These are phyloP conservation scores for Kwoniella dendrophila DNA, from an alignment of 768 basidiomycete genomes.

Conservation along the genomic window DNA sequence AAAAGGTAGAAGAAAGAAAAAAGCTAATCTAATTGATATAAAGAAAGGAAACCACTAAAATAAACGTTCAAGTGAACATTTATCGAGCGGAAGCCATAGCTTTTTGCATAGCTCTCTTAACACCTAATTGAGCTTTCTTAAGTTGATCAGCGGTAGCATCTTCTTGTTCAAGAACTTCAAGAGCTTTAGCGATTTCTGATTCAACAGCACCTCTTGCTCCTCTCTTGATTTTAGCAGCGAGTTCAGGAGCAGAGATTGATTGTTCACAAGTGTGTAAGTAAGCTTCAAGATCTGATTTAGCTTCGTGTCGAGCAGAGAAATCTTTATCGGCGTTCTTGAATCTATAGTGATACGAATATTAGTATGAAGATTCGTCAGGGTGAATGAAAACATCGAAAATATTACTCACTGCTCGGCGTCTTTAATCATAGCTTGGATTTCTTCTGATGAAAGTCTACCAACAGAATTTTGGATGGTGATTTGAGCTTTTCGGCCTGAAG, in stretches of 20 bases:
- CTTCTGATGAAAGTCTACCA: slow-evolving; percentile 92
- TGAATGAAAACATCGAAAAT: slow-evolving; percentile 52
- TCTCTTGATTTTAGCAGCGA: slow-evolving; percentile 98
- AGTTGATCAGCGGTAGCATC: slow-evolving; percentile 91
- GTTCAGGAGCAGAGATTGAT: slow-evolving; percentile 86
- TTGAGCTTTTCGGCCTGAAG: slow-evolving; percentile 97
- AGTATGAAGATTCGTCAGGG: neutral
- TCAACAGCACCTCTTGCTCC: slow-evolving; percentile 93
- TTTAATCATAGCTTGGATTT: slow-evolving; percentile 99
- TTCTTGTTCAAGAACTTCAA: slow-evolving; percentile 98
- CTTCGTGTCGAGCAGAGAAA: slow-evolving; percentile 96
- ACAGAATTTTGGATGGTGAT: slow-evolving; percentile 97
- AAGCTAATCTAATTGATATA: too few relatives aligned
- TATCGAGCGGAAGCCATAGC: slow-evolving; percentile 61
- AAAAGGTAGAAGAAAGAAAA: neutral
- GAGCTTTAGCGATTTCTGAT: slow-evolving; percentile 93
- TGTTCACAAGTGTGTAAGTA: slow-evolving; percentile 85
- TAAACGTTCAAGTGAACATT: slow-evolving; percentile 15
- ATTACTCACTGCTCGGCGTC: slow-evolving; percentile 95
- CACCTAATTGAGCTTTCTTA: slow-evolving; percentile 89
- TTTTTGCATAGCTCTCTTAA: slow-evolving; percentile 98
- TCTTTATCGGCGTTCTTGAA: slow-evolving; percentile 68
- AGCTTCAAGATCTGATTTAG: slow-evolving; percentile 95
- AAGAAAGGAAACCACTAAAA: too few relatives aligned
- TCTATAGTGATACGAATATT: slow-evolving; percentile 3